Base-by-base conservation (phyloP, 108 stramenopile species). In the Fistulifera solaris region DNA sequence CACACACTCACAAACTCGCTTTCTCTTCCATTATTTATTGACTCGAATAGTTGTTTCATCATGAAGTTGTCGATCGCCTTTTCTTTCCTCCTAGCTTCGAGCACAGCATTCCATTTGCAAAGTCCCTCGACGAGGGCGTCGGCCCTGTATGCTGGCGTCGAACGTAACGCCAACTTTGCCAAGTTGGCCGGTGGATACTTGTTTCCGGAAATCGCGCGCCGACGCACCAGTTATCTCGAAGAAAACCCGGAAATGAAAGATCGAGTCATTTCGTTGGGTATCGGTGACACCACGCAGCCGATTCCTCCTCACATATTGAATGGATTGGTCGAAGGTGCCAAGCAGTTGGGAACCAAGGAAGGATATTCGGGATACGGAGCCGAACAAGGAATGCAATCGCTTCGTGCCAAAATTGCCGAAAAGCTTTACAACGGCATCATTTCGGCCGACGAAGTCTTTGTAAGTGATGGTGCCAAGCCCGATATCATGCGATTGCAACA, bases 211-310 rank as follows among this genome's bases (percentile, higher is more conserved):
- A 97, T 97, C 65, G 96, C 85, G 22, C 92, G 94, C 59, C 88
- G 94, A 53, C 88, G 96, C 21, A 91, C 70, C 52, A 87, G 79
- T 21, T 97, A 92, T 71, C 59, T 95, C 39, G 91, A 73, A 52
- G 73, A 81, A 38, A 85, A 96, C 54, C 96, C 96, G n/a, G 91
- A 93, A 41, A 83, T 86, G 84, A 85, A 84, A 15, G 80, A 80
- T 31, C 71, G 68, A 14, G 88, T 97, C 39, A 97, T 95, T 58
- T 87, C 83, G 35, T 85, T 97, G 26, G 96, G 96, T 25, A 97
- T 97, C 53, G 96, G 96, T 24, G 96, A 97, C 63, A 97, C 94
- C 40, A 97, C 96, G n/a, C 87, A 86, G 67, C 96, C 96, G 18
- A 95, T 97, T 61, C 96, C 94, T 35, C 64, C 71, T 11, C 89